Evolutionary conservation across 495 filamentous ascomycete species (phyloP), one percentile per base, ranked within the genome.

Genomic region (Aspergillus biplanus): DNA sequence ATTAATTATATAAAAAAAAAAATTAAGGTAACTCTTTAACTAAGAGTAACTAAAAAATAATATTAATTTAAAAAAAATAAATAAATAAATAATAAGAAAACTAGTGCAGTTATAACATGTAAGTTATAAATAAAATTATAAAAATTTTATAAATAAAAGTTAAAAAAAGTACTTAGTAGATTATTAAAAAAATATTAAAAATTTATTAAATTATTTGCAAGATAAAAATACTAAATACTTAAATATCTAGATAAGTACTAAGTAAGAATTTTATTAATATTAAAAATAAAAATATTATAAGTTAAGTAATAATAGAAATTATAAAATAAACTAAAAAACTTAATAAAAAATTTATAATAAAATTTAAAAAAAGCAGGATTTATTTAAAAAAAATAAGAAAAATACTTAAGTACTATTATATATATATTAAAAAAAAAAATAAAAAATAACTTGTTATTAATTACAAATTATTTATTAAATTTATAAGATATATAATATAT

Each of bases 381-480:
- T 56, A 44, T 11, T 44, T 15, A 48, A 58, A 33, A 58, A 48
- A 33, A 47, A 48, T 13, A 48, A 33, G 39, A 60, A 49, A 65
- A 56, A 61, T 39, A 52, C 6, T 65, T 67, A 58, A n/a, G n/a
- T n/a, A n/a, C n/a, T 47, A 33, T 59, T 65, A 27, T 55, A 48
- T 58, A 18, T 39, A 56, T 13, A 61, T 9, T 34, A 44, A 56
- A 56, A 50, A 48, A 61, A 65, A 27, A n/a, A 27, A 27, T 27
- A 27, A 27, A 2, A 27, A 27, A 27, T 1, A 2, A 27, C 21
- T 27, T 27, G 31, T 27, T 27, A 52, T 27, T 31, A 27, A 52
- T 6, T 52, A 52, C 13, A 6, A 44, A 53, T 42, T 60, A 52
- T 7, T 35, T 39, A 27, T 52, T 49, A 53, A 31, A 52, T 34